Conservation (phyloP, 352 stramenopile species). For the Halophytophthora batemanensis region DNA sequence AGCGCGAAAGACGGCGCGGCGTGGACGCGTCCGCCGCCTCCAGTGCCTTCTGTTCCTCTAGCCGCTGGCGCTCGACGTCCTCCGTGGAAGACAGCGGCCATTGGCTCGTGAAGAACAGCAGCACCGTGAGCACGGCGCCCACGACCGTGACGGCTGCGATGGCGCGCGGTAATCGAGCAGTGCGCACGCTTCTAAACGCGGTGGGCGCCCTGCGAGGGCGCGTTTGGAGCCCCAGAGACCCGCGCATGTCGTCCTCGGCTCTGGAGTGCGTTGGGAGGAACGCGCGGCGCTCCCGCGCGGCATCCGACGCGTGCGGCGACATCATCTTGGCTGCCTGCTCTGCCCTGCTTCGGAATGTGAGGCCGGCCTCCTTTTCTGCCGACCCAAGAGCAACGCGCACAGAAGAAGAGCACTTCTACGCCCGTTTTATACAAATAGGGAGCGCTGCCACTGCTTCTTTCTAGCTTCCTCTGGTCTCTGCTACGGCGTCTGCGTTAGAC, state of each 20-base stretch:
- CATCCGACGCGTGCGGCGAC: slow-evolving; percentile 9
- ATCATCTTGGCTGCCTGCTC: not conserved
- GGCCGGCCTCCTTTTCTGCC: no score
- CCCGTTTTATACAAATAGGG: no score
- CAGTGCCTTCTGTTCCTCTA: slow-evolving; percentile 8
- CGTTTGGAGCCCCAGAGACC: slow-evolving; percentile 5
- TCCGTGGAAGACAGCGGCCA: not conserved
- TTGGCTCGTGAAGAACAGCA: slow-evolving; percentile 12
- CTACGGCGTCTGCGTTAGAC: slow-evolving; percentile 27
- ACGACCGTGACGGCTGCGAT: slow-evolving; percentile 12
- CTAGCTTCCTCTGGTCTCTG: not conserved
- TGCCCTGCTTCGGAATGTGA: not conserved
- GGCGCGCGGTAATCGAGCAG: slow-evolving; percentile 6
- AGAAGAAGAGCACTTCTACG: no score
- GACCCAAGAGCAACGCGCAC: no score
- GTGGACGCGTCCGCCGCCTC: slow-evolving; percentile 15
- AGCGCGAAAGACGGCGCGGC: slow-evolving; percentile 17
- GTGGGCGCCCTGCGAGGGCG: slow-evolving; percentile 10
- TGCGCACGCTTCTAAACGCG: not conserved
- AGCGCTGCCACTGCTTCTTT: no score
- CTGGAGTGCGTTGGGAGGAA: slow-evolving; percentile 17
- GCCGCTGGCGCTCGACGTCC: not conserved
- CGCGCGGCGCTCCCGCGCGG: slow-evolving; percentile 17
- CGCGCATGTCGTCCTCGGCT: slow-evolving; percentile 3
- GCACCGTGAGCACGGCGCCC: slow-evolving; percentile 11